Evolutionary conservation across 225 moss, liverwort and hornwort species (phyloP).

Genomic region (Ulota crispa): DNA sequence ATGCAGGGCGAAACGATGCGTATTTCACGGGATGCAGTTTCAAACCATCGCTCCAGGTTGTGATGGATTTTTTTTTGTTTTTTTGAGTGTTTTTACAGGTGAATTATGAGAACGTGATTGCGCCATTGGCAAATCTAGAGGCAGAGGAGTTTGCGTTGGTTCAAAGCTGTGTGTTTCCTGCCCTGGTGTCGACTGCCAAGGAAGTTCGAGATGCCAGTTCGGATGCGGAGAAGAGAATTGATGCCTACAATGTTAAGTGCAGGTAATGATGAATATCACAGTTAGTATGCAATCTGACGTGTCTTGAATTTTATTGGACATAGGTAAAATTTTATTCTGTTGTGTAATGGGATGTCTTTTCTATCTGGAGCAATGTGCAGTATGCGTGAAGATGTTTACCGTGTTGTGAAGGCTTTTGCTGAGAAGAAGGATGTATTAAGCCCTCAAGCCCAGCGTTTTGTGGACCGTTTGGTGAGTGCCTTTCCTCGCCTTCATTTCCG

Average conservation of each 20-base stretch:
- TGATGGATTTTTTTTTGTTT: background rate
- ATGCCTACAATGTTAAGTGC: conserved; percentile 83
- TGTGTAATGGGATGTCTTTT: background rate
- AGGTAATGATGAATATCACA: conserved; percentile 45
- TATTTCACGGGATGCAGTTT: background rate
- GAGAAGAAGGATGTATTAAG: conserved; percentile 66
- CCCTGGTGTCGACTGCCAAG: conserved; percentile 82
- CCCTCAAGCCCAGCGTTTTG: conserved; percentile 87
- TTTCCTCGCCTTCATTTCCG: background rate
- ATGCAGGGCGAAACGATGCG: background rate
- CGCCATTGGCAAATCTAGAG: conserved; percentile 89
- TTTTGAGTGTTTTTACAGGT: conserved; percentile 43
- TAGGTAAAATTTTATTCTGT: background rate
- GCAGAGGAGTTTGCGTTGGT: conserved; percentile 77
- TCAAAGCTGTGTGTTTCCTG: conserved; percentile 91
- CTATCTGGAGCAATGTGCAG: conserved; percentile 41
- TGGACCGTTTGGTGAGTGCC: conserved; percentile 73
- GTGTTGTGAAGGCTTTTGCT: conserved; percentile 82
- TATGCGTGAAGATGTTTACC: conserved; percentile 91
- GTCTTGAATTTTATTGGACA: background rate
- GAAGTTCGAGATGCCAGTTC: conserved; percentile 91
- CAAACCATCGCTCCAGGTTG: background rate
- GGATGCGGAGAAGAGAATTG: conserved; percentile 90
- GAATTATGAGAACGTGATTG: conserved; percentile 81
- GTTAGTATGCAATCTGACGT: background rate